Evolutionary conservation across 306 rosid genomes (phyloP), one percentile per base, ranked within the genome.

Genomic region (Dalbergia oliveri): DNA sequence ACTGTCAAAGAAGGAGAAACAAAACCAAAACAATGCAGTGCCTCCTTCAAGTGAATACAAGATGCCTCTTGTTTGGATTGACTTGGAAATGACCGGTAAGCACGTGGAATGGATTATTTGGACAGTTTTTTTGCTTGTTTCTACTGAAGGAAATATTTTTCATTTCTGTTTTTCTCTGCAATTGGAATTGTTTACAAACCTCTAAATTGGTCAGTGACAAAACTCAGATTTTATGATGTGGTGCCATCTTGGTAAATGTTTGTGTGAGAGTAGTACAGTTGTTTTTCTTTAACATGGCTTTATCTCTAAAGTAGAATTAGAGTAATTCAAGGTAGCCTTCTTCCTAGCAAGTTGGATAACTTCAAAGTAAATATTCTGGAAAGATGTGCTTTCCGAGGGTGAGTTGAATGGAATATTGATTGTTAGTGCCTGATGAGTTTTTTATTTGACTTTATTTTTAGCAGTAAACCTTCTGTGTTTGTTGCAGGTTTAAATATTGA

Each of bases 51-150:
- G 44, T 65, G 91, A 84, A 26, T 90, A 83, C 90, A 95, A 57
- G 82, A 59, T 89, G 82, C 99, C 99, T 57, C 98, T 95, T 80
- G 92, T 95, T 44, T 95, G 99, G 99, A 89, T 95, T 88, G 98
- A 95, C 91, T 87, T 95, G 88, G 99, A 95, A 90, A 95, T 95
- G 99, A 93, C 99, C 3, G 99, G 99, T 95, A 84, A 82, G 84
- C 54, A 49, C 44, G 70, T 72, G 26, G 69, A 54, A 47, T 71
- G 66, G 68, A 21, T 65, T 73, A 45, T 60, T 67, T 53, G 45
- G 23, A 59, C 11, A 62, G 47, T 39, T 54, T 21, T 26, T 64
- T 44, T 69, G 37, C 39, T 59, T 69, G 19, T 60, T 18, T 75
- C 31, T 69, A 70, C 44, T 57, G 71, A 31, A 21, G 34, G 15